Evolutionary conservation across 2,329 filamentous ascomycete genomes (phyloP).

Genomic region (Lecanicillium sp.): DNA sequence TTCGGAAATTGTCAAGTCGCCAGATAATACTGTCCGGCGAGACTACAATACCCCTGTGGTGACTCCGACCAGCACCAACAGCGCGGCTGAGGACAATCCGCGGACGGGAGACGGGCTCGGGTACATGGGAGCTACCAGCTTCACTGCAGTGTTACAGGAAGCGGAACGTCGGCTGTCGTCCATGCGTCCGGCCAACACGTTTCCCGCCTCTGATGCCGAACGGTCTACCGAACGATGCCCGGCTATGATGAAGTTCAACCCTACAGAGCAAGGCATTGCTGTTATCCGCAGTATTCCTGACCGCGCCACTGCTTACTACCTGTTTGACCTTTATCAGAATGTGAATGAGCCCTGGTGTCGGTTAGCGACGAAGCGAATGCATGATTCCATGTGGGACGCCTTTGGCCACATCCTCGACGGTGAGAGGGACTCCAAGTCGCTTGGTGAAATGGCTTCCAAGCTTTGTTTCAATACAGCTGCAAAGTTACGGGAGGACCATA

Average conservation of each 20-base stretch:
- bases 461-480: slow-evolving; percentile 25
- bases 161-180: slow-evolving; percentile 8
- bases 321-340: slow-evolving; percentile 11
- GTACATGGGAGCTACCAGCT: slow-evolving; percentile 29
- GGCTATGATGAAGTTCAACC: slow-evolving; percentile 1
- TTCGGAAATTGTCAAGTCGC: too few species aligned
- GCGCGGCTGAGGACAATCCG: too few species aligned
- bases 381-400: slow-evolving; percentile 12
- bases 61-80: not conserved
- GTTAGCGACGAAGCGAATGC: slow-evolving; percentile 7
- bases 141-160: slow-evolving; percentile 13
- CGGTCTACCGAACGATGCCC: not conserved
- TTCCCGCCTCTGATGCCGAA: too few species aligned
- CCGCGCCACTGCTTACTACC: slow-evolving; percentile 5
- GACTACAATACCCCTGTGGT: not conserved
- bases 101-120: slow-evolving; percentile 12
- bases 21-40: too few species aligned
- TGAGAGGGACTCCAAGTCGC: slow-evolving; percentile 7
- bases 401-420: slow-evolving; percentile 14
- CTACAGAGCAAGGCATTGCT: slow-evolving; percentile 3
- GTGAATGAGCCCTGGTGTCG: slow-evolving; percentile 14
- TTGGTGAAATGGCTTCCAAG: slow-evolving; percentile 21
- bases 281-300: slow-evolving; percentile 9
- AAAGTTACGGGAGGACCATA: slow-evolving; percentile 22
- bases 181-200: slow-evolving; percentile 3